Percentiles rank a stretch among this genome's conserved stretches.
These are phyloP conservation scores for Ambrosia trifida DNA, from an alignment of 129 eudicot genomes.

Conservation along the genomic window DNA sequence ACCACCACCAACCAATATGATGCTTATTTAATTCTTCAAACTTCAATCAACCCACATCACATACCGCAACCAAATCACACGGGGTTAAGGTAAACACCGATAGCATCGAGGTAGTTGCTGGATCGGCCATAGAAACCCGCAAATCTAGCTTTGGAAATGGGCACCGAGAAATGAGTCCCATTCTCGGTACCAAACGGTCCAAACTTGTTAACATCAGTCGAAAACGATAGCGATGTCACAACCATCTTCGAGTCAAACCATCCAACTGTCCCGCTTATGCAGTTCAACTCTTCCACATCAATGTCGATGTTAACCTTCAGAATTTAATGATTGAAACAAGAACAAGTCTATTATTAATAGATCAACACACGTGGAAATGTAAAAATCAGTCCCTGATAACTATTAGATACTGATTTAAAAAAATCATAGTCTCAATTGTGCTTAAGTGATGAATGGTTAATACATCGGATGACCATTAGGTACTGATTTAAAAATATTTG, in stretches of 20 bases:
- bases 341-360: too few relatives aligned
- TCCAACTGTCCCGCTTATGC: slow-evolving; percentile 37
- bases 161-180: slow-evolving; percentile 42
- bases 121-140: slow-evolving; percentile 39
- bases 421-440: too few relatives aligned
- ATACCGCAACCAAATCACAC: slow-evolving; percentile 2
- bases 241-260: slow-evolving; percentile 30
- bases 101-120: slow-evolving; percentile 34
- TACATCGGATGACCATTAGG: too few relatives aligned
- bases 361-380: too few relatives aligned
- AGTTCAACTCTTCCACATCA: slow-evolving; percentile 37
- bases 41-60: not conserved
- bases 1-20: not conserved
- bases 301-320: slow-evolving; percentile 32
- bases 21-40: slow-evolving; percentile 27
- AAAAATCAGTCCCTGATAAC: too few relatives aligned
- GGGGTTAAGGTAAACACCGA: slow-evolving; percentile 35
- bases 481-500: too few relatives aligned
- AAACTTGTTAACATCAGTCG: slow-evolving; percentile 30
- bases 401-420: too few relatives aligned
- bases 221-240: slow-evolving; percentile 32
- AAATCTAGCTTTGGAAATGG: slow-evolving; percentile 31
- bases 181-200: slow-evolving; percentile 40
- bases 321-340: too few relatives aligned
- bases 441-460: too few relatives aligned